Conservation (phyloP, 768 basidiomycete species). For the Pisolithus sp. region DNA sequence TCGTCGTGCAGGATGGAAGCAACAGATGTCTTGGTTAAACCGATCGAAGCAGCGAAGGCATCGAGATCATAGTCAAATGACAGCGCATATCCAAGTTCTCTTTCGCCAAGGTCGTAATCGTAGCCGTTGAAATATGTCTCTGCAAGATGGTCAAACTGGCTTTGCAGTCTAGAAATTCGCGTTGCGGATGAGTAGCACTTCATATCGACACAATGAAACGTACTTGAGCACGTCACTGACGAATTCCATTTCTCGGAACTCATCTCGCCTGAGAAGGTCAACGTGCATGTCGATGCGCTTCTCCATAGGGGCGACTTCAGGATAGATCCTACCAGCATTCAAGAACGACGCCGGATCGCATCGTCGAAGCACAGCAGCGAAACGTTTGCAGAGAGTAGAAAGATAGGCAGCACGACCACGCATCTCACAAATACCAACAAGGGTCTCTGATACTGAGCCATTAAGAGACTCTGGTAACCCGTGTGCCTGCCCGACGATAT, state of each 20-base stretch:
- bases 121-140: constrained; percentile 80
- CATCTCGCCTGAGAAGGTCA: constrained; percentile 75
- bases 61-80: constrained; percentile 90
- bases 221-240: constrained; percentile 85
- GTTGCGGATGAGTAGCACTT: background rate
- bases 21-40: constrained; percentile 83
- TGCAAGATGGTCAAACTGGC: constrained; percentile 88
- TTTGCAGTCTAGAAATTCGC: constrained; percentile 61
- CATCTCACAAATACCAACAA: constrained; percentile 95
- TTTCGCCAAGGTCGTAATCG: constrained; percentile 85
- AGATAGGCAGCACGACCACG: constrained; percentile 71
- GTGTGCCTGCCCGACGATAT: constrained; percentile 75
- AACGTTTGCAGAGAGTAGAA: constrained; percentile 82
- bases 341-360: constrained; percentile 85
- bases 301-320: constrained; percentile 84
- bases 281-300: constrained; percentile 90
- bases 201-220: constrained; percentile 21
- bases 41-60: constrained; percentile 87
- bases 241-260: constrained; percentile 92
- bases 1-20: constrained; percentile 68
- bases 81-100: constrained; percentile 75
- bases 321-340: constrained; percentile 73
- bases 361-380: constrained; percentile 73
- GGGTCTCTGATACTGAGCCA: constrained; percentile 70
- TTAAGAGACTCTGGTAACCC: constrained; percentile 81